Evolutionary conservation across 805 yeast genomes (phyloP).

Genomic region (Nakazawaea ambrosiae): DNA sequence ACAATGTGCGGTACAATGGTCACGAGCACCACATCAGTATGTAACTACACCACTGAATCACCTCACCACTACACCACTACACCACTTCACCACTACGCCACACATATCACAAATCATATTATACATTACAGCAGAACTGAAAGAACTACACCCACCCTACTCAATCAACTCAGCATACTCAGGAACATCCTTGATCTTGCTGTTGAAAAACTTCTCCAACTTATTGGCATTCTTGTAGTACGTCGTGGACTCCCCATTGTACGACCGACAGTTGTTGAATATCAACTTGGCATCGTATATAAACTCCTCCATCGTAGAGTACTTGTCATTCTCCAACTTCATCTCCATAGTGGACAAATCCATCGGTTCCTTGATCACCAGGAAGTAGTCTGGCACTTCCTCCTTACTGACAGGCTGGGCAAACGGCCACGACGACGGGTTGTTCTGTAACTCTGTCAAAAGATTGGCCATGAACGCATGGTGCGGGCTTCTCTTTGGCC

Average conservation of each 20-base stretch:
- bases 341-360: slow-evolving; percentile 93
- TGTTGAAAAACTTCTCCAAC: slow-evolving; percentile 80
- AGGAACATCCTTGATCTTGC: slow-evolving; percentile 81
- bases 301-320: slow-evolving; percentile 86
- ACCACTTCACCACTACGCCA: too few species aligned
- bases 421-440: slow-evolving; percentile 98
- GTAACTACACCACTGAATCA: too few species aligned
- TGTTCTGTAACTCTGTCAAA: slow-evolving; percentile 82
- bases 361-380: slow-evolving; percentile 97
- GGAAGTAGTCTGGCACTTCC: slow-evolving; percentile 95
- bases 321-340: slow-evolving; percentile 85
- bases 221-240: slow-evolving; percentile 93
- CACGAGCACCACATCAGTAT: too few species aligned
- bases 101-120: too few species aligned
- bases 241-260: slow-evolving; percentile 91
- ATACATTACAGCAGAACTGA: too few species aligned
- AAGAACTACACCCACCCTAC: too few species aligned
- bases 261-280: slow-evolving; percentile 85
- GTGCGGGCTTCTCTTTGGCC: slow-evolving; percentile 92
- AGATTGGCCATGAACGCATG: slow-evolving; percentile 88
- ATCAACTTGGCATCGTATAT: slow-evolving; percentile 81
- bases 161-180: slow-evolving; percentile 84
- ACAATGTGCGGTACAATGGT: too few species aligned
- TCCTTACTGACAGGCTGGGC: slow-evolving; percentile 86
- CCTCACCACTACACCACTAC: too few species aligned